Base-by-base conservation (phyloP, 1,284 basidiomycete genomes). In the Somion occarium region DNA sequence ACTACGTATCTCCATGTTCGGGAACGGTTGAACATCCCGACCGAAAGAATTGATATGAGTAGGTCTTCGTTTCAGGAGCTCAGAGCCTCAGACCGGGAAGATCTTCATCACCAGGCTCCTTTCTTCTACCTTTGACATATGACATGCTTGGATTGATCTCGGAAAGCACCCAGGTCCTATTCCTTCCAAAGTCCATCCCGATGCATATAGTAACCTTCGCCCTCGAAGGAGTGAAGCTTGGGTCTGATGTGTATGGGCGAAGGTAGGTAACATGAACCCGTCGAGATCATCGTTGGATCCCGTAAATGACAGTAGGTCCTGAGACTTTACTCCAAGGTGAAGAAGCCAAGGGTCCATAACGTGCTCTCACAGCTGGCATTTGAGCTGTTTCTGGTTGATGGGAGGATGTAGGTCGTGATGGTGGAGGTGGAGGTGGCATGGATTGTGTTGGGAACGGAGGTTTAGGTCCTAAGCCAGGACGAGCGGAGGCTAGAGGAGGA, bases 311-410 rank as follows among this genome's bases (percentile, higher is more conserved):
- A 23, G 67, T 48, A 3, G 87, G 87, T 3, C 88, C 87, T 22
- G 79, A 70, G 30, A 85, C 88, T 66, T 82, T 88, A 66, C 87
- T 89, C 80, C 80, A 87, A 7, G 65, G 76, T 23, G 85, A 82
- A 22, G 68, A 55, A 4, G 76, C 78, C 13, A 88, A 69, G 11
- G 83, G 82, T 0, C 85, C 86, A 59, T 85, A 90, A 44, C 75
- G 79, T 44, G 80, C 58, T 50, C 75, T 73, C 19, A 65, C 67
- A 38, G 57, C 56, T n/a, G 59, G 60, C 23, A 51, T 54, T 5
- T 15, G 41, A 22, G 18, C 47, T 39, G 44, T 50, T 30, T 43
- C 23, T 19, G 27, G 52, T 18, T 30, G 27, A 43, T 38, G 42
- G 39, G 50, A 58, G 23, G 61, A 38, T 43, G 19, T 15, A 12